Conservation (phyloP, 2,329 filamentous ascomycete species). For the Aspergillus intermedius region DNA sequence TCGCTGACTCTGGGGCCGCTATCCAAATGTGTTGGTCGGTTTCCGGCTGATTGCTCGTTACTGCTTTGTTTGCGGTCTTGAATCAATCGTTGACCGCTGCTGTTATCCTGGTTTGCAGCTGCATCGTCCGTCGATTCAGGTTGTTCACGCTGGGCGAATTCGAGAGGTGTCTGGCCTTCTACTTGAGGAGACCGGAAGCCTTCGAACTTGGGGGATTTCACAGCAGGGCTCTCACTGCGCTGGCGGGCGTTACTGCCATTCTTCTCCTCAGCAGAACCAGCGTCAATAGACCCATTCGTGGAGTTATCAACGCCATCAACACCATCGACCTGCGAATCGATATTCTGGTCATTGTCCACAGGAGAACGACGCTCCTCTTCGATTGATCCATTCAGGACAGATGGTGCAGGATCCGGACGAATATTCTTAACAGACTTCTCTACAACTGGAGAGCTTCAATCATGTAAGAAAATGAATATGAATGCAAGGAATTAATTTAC, state of each 20-base stretch:
- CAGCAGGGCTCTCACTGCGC: constrained; percentile 4
- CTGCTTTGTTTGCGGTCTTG: neutral
- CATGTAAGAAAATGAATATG: constrained; percentile 22
- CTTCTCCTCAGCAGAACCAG: neutral
- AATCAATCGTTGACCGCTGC: neutral
- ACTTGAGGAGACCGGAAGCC: constrained; percentile 10
- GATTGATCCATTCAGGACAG: neutral
- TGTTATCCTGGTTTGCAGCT: neutral
- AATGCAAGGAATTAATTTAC: constrained; percentile 27
- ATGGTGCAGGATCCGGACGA: constrained; percentile 1
- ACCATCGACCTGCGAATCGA: neutral
- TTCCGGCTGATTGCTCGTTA: neutral
- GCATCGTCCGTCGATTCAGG: neutral
- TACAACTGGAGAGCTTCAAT: constrained; percentile 22
- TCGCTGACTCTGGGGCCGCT: neutral
- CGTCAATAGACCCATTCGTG: neutral
- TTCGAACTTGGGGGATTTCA: constrained; percentile 14
- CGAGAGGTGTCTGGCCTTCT: no score
- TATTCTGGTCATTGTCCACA: neutral
- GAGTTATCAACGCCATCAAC: neutral
- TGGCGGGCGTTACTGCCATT: neutral
- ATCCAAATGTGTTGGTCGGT: neutral
- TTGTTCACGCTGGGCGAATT: neutral
- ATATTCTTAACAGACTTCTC: constrained; percentile 19
- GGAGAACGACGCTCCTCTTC: neutral